Percentiles rank a stretch among this genome's conserved stretches.
These are phyloP conservation scores for Clitopilus hobsonii DNA, from an alignment of 768 basidiomycete genomes.

Conservation along the genomic window DNA sequence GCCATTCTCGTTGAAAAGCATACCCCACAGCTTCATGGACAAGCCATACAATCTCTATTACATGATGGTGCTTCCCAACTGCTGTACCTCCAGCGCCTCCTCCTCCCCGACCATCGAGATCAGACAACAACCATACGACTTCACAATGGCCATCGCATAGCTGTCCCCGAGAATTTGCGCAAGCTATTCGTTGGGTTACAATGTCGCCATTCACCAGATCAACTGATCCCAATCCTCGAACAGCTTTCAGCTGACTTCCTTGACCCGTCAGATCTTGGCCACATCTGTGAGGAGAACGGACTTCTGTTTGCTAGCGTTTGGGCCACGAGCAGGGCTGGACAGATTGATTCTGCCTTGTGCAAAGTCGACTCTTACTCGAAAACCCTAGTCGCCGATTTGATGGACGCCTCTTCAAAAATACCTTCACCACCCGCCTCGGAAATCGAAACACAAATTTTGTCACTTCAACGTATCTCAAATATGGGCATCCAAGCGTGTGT, in stretches of 20 bases:
- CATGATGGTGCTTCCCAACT: conserved; percentile 49
- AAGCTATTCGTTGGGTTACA: conserved; percentile 68
- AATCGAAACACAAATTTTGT: conserved; percentile 5
- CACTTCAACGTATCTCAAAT: neutral
- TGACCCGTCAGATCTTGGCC: conserved; percentile 48
- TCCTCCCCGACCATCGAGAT: conserved; percentile 42
- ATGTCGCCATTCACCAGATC: conserved; percentile 62
- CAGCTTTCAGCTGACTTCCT: conserved; percentile 47
- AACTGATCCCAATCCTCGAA: conserved; percentile 59
- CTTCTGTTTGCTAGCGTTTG: conserved; percentile 81
- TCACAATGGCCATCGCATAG: neutral
- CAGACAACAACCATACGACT: conserved; percentile 23
- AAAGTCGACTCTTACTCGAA: conserved; percentile 61
- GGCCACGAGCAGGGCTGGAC: conserved; percentile 63
- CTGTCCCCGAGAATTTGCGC: conserved; percentile 24
- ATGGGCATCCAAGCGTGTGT: neutral
- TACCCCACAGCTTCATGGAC: conserved; percentile 59
- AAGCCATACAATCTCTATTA: conserved; percentile 50
- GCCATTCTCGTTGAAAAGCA: conserved; percentile 70
- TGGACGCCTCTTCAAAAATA: conserved; percentile 26
- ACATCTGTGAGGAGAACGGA: conserved; percentile 63
- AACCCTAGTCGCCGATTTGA: conserved; percentile 39
- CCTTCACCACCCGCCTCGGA: neutral
- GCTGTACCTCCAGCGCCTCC: conserved; percentile 71
- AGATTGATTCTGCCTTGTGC: conserved; percentile 58